Evolutionary conservation across 2,329 filamentous ascomycete species (phyloP), one percentile per base, ranked within the genome.

Genomic region (Lasiodiplodia sp.): DNA sequence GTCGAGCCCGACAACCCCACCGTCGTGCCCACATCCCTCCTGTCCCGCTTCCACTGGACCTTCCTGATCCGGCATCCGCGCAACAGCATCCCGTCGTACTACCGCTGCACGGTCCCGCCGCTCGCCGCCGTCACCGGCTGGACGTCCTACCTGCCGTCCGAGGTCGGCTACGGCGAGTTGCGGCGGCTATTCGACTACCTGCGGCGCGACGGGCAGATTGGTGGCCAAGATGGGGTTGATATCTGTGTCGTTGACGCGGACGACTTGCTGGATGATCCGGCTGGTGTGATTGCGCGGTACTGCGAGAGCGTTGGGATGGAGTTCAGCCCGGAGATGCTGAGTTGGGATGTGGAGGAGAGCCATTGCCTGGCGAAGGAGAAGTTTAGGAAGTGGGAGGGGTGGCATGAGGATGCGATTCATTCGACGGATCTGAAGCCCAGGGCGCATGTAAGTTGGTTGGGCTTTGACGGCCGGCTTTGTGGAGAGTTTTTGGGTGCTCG

Each of bases 21-120:
- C 0, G 91, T 96, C 31, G 83, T 98, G 63, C 96, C 96, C 2
- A 82, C 87, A 34, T 87, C 89, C 37, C 83, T 93, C 69, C 85
- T 98, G 68, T 87, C 89, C 76, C 85, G 89, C 72, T 98, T 97
- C 82, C 94, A 97, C 81, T 98, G 95, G 83, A 93, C 94, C 25
- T 98, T 99, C 82, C 87, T 98, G 71, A 98, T 99, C 84, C 94
- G 96, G 68, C 94, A 98, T 79, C 96, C 96, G n/a, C 90, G 93
- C 75, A 90, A 89, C 77, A 92, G 92, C 75, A 94, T 98, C 72
- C 96, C 96, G 8, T 97, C 93, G 57, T 98, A 95, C 84, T 97
- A 91, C 86, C 91, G 95, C 73, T 98, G 95, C 87, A 97, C 93
- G 62, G 87, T 97, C 66, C 94, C 96, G 16, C 96, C 96, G 0